A percentile compares a stretch with the other conserved stretches of the same genome.
phyloP scores from a whole-genome alignment of 345 rosid species.

The Kandelia obovata region DNA sequence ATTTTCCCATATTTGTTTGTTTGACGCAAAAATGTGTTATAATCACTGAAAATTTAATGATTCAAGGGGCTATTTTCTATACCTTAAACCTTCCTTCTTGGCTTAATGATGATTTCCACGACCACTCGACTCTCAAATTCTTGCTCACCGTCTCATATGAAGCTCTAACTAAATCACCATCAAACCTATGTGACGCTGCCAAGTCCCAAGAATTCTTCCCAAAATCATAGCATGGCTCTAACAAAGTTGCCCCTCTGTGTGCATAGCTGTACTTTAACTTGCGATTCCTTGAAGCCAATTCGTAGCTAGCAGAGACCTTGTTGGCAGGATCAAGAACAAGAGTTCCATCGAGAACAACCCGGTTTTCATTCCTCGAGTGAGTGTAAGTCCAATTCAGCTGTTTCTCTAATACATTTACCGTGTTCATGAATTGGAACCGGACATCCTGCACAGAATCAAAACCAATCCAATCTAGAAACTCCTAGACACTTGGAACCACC shows the following conservation, averaged over 20 bases:
- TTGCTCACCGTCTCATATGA: constrained; percentile 24
- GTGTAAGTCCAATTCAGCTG: constrained; percentile 34
- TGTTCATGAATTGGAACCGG: constrained; percentile 39
- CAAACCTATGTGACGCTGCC: constrained; percentile 28
- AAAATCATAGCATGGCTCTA: constrained; percentile 39
- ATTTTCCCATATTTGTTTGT: too few relatives aligned
- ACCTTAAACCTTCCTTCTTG: constrained; percentile 35
- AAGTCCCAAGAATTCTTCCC: constrained; percentile 38
- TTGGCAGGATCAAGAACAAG: constrained; percentile 24
- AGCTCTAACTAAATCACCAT: constrained; percentile 31
- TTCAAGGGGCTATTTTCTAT: neutral
- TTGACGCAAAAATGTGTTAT: neutral
- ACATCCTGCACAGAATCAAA: constrained; percentile 25
- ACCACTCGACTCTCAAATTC: constrained; percentile 32
- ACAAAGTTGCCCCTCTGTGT: constrained; percentile 17
- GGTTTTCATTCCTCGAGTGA: constrained; percentile 20
- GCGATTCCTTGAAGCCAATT: constrained; percentile 21
- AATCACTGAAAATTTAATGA: neutral
- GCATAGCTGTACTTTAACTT: constrained; percentile 18
- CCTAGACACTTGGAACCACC: neutral
- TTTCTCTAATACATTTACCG: constrained; percentile 23
- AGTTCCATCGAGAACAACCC: constrained; percentile 31
- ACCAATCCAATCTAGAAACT: neutral
- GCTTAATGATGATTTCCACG: constrained; percentile 20
- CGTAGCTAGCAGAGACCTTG: constrained; percentile 30